Percentiles rank a stretch among this genome's conserved stretches.
Evolutionary conservation across 2,329 filamentous ascomycete species (phyloP).

Genomic region (Colletotrichum lentis): DNA sequence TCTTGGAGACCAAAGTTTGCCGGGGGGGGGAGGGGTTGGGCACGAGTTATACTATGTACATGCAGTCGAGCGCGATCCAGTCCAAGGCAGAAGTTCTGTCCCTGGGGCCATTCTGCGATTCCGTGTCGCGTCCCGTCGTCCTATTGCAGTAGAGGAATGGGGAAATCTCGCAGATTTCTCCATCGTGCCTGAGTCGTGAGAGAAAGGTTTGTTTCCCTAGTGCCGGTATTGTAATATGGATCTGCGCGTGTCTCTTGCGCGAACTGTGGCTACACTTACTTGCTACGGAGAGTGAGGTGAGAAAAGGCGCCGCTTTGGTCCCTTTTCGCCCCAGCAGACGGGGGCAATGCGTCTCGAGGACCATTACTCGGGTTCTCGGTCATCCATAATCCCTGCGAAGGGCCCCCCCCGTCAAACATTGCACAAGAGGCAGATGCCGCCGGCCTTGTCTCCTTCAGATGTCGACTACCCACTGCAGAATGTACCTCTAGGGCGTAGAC

Average conservation of each 20-base stretch:
- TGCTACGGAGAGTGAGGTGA: no score
- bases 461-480: not conserved
- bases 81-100: constrained; percentile 1
- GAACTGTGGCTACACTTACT: constrained; percentile 3
- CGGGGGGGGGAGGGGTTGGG: not conserved
- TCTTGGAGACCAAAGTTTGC: not conserved
- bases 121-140: constrained; percentile 17
- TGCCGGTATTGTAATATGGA: constrained; percentile 1
- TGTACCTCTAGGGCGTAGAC: not conserved
- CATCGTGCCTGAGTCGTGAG: constrained; percentile 9
- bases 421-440: constrained; percentile 2
- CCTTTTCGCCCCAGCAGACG: not conserved
- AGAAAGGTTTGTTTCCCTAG: not conserved
- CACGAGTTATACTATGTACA: constrained; percentile 28
- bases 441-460: not conserved
- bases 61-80: not conserved
- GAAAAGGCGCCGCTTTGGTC: constrained; percentile 12
- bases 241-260: not conserved
- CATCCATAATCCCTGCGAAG: constrained; percentile 6
- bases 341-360: not conserved
- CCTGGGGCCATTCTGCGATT: not conserved
- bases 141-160: not conserved
- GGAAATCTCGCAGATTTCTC: not conserved
- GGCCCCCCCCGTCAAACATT: not conserved
- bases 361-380: constrained; percentile 8